Base-by-base conservation (phyloP, 2,329 filamentous ascomycete species). In the Coniochaeta sp. region DNA sequence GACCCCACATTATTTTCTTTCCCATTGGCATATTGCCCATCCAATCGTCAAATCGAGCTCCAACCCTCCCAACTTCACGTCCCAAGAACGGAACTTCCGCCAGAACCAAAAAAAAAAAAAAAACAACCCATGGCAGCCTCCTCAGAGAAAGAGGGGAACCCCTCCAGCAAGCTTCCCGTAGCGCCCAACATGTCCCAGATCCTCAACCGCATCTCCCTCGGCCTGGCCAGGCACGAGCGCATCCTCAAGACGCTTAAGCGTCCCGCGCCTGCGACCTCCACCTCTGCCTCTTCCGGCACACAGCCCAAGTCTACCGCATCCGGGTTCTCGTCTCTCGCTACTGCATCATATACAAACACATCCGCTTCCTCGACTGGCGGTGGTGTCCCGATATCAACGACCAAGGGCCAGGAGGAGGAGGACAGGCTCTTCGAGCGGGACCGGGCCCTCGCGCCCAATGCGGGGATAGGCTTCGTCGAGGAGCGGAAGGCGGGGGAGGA, bases 161-260 rank as follows among this genome's bases (percentile, higher is more conserved):
- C 47, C 6, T 24, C 47, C 2, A 1, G 24, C 60, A 56, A 62
- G 58, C 71, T 74, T 55, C 75, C 76, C 55, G 36, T 60, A 58
- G 73, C 74, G 26, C 65, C 72, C 59, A 68, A 77, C 66, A 70
- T 69, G 68, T 71, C 71, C 64, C 68, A 73, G 59, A 65, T 77
- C 56, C 68, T 74, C 62, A 80, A 80, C 72, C 71, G 71, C 61
- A 74, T 79, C 60, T 72, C 74, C 60, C 70, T 79, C 58, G 68
- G 73, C 64, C 64, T 75, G 42, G 65, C 75, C 58, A 69, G 71
- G 10, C 72, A 72, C 60, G 65, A 71, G 4, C 68, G 68, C 30
- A 65, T 77, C 59, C 69, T 75, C 22, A 65, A 68, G 22, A 68
- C 67, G 24, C 61, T 67, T 52, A 59, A 57, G 38, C 67, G 40